A percentile compares a stretch with the other conserved stretches of the same genome.
phyloP scores from a whole-genome alignment of 306 rosid species.

The Cicer pinnatifidum region DNA sequence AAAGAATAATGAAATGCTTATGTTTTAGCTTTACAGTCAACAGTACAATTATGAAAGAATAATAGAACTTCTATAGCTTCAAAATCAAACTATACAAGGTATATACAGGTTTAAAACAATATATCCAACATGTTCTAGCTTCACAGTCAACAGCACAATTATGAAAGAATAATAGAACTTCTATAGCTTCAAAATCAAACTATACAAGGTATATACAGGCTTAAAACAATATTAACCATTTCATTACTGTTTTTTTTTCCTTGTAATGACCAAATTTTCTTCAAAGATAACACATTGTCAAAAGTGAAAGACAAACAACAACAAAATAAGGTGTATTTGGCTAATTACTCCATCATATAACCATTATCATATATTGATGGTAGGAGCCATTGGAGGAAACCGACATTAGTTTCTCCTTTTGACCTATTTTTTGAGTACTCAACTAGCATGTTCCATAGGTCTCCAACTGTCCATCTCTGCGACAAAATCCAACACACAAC shows the following conservation, averaged over 20 bases:
- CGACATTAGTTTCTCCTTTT: constrained; percentile 63
- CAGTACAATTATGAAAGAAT: not conserved
- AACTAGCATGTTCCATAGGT: constrained; percentile 75
- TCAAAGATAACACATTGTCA: constrained; percentile 19
- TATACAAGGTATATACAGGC: not conserved
- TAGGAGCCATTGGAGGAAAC: constrained; percentile 83
- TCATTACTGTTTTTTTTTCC: not conserved
- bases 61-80: not conserved
- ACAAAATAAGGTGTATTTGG: constrained; percentile 23
- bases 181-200: constrained; percentile 2
- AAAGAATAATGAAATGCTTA: too few relatives aligned
- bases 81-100: constrained; percentile 12
- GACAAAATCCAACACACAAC: constrained; percentile 66
- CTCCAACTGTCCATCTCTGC: constrained; percentile 90
- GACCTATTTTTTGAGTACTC: constrained; percentile 68
- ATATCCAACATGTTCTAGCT: not conserved
- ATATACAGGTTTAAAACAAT: not conserved
- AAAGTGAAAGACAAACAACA: not conserved
- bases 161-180: constrained; percentile 6
- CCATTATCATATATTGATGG: constrained; percentile 57
- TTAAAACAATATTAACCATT: not conserved
- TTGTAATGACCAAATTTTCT: constrained; percentile 4
- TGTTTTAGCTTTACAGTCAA: not conserved
- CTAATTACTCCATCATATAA: constrained; percentile 25
- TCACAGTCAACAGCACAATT: not conserved